Base-by-base conservation (phyloP, 352 stramenopile species). In the Phytophthora chlamydospora region DNA sequence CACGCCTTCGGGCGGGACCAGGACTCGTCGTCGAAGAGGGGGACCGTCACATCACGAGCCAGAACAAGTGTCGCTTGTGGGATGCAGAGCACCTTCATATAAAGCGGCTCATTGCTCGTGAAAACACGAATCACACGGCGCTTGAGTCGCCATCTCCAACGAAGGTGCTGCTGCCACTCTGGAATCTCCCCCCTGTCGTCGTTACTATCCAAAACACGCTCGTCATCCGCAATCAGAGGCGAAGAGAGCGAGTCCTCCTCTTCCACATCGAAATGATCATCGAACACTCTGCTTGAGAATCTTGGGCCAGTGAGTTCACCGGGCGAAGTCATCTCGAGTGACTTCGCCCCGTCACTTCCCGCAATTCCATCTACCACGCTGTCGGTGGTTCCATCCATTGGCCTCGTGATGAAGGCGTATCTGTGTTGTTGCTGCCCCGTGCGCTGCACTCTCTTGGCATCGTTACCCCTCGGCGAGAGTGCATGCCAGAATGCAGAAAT, bases 1-100 rank as follows among this genome's bases (percentile, higher is more conserved):
- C 88, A 88, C 13, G 97, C 89, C 21, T 97, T 79, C 2, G 76
- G 75, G 11, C 96, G 83, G 2, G 86, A 97, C 81, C 82, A 95
- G 4, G 68, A 76, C 1, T 88, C 78, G 14, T 76, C 58, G 47
- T 93, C 83, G 3, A 96, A 58, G 14, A 93, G 63, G 12, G 85
- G 88, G 12, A 92, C 75, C 4, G 84, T 93, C 19, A 86, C 40
- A 52, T 95, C 83, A 16, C 86, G 80, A 17, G 80, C 31, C 0
- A 89, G 35, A 39, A 90, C 69, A 11, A 93, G 66, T 3, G 62
- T 27, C 27, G 76, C 66, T 43, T 88, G 75, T 12, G 81, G 83
- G 4, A 91, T 48, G 19, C 48, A 78, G 34, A 91, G 35, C 11
- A 83, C 19, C 44, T 91, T 91, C 10, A 80, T 17, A 4, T 81